Evolutionary conservation across 208 protist species (phyloP).

Genomic region (Trypanosoma theileri): DNA sequence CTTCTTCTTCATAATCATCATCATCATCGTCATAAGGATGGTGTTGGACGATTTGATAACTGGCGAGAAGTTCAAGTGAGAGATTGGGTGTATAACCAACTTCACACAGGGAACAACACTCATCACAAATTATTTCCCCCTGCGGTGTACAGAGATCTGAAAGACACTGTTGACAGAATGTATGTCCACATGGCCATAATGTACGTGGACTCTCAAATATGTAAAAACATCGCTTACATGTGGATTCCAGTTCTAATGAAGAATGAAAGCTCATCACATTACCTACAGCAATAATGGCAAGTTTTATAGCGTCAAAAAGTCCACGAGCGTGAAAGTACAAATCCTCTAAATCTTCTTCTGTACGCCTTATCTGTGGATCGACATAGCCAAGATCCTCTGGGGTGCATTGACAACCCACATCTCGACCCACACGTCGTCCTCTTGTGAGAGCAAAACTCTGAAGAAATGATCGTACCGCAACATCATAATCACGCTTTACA

Average conservation of each 20-base stretch:
- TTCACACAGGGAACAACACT: conserved; percentile 80
- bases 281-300: conserved; percentile 62
- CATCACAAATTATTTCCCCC: conserved; percentile 80
- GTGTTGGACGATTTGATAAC: conserved; percentile 60
- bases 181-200: conserved; percentile 89
- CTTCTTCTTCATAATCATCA: conserved; percentile 11
- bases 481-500: conserved; percentile 19
- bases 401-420: conserved; percentile 66
- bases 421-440: conserved; percentile 28
- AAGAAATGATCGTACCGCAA: conserved; percentile 52
- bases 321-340: conserved; percentile 67
- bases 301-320: conserved; percentile 53
- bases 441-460: conserved; percentile 46
- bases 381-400: conserved; percentile 78
- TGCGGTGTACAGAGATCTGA: conserved; percentile 70
- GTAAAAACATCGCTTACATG: conserved; percentile 86
- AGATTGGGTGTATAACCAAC: conserved; percentile 87
- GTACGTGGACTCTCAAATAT: conserved; percentile 81
- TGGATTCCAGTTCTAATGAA: conserved; percentile 84
- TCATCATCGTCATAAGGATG: conserved; percentile 4
- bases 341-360: conserved; percentile 69
- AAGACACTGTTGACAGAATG: conserved; percentile 81
- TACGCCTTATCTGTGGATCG: conserved; percentile 50
- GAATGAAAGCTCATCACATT: conserved; percentile 86
- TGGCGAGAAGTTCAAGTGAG: conserved; percentile 69